Conservation (phyloP, 108 stramenopile genomes). For the Chaetoceros muelleri region DNA sequence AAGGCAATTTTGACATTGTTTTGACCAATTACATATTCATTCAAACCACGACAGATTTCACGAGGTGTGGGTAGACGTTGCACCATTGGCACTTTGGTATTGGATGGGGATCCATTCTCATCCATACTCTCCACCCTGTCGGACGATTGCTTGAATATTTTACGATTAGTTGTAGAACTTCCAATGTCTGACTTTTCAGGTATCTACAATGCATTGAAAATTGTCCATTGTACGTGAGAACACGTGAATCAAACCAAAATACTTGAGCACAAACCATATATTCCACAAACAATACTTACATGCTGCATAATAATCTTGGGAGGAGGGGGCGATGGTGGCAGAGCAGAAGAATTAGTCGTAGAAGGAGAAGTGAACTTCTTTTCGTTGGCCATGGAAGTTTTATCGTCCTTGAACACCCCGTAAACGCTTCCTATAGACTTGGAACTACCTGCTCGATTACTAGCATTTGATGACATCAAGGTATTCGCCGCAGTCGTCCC, state of each 20-base stretch:
- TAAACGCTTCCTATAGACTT: not conserved
- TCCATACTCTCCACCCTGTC: not conserved
- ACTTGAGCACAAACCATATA: no score
- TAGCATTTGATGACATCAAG: conserved; percentile 9
- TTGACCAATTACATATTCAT: conserved; percentile 96
- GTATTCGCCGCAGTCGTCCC: conserved; percentile 2
- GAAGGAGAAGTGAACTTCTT: no score
- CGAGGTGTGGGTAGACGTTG: conserved; percentile 59
- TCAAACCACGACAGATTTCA: conserved; percentile 74
- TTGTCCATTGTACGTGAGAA: no score
- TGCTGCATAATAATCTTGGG: conserved; percentile 59
- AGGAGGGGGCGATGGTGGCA: no score
- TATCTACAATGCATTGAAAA: conserved; percentile 5
- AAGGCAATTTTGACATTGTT: conserved; percentile 88
- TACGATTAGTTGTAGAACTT: conserved; percentile 5
- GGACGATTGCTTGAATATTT: not conserved
- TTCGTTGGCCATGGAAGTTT: no score
- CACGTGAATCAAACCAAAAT: not conserved
- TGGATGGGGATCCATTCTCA: not conserved
- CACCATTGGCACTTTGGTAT: conserved; percentile 2
- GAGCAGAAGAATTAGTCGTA: no score
- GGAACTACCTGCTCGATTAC: conserved; percentile 3
- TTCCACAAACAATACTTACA: conserved; percentile 45
- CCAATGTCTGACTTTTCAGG: conserved; percentile 9
- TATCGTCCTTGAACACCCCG: not conserved